Evolutionary conservation across 257 asterid species (phyloP), one percentile per base, ranked within the genome.

Genomic region (Rauvolfia tetraphylla): DNA sequence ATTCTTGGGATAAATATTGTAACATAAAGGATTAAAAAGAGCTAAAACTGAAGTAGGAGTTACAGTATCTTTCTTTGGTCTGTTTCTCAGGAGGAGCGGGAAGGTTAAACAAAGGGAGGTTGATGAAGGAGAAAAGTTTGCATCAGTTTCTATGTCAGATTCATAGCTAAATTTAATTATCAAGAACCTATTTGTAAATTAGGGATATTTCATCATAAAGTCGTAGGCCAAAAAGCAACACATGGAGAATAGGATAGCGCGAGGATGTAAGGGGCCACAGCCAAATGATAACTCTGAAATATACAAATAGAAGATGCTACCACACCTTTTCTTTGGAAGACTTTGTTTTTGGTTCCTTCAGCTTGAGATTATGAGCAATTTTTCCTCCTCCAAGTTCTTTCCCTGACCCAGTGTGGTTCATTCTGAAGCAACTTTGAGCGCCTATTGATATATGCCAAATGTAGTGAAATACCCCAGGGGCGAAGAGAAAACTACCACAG

Each of bases 311-410:
- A 49, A 54, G 54, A 44, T 67, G 73, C 67, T 74, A 71, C 12
- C 84, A 44, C 62, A 93, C 97, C 97, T 92, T 92, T 78, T 81
- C 89, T 59, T 79, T 85, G 14, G 77, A 84, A 23, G 78, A 67
- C 81, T 86, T 92, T 80, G 87, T 75, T 76, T 87, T 92, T 80
- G 72, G 88, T 76, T 85, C 85, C 84, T 82, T 88, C 39, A 85
- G 76, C 81, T 84, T 81, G 72, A 79, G 61, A 81, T 61, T 80
- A 71, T 82, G 80, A 79, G 81, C 85, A 54, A 69, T 33, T 42
- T 63, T 77, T 74, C 73, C 75, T 12, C 71, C 81, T 20, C 46
- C 41, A 79, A 70, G 48, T 85, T 86, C 86, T 79, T 82, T 80
- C 66, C 68, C 84, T 63, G 86, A 75, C 62, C 75, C 85, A 61